Evolutionary conservation across 2,329 filamentous ascomycete genomes (phyloP).

Genomic region (Coniochaeta ligniaria): DNA sequence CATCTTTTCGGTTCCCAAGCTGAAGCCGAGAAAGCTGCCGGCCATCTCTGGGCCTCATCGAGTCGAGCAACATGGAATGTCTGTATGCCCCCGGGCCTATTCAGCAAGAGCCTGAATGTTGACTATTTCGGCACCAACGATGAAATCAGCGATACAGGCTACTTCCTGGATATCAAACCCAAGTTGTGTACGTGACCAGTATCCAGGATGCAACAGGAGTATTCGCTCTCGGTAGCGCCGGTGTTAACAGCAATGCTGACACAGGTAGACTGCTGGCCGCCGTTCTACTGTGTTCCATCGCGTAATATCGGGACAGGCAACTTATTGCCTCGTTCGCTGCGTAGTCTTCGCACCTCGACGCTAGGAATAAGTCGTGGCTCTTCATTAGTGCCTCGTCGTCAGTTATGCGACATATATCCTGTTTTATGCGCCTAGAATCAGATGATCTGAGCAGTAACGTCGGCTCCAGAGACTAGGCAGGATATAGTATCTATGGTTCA

Average conservation of each 20-base stretch:
- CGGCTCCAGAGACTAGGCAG: too few species aligned
- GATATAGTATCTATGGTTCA: too few species aligned
- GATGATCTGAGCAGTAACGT: background rate
- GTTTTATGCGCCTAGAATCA: background rate
- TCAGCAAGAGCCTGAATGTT: conserved; percentile 5
- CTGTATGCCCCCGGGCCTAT: too few species aligned
- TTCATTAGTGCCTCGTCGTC: background rate
- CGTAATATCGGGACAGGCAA: conserved; percentile 7
- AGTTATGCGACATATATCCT: background rate
- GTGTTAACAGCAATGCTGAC: conserved; percentile 10
- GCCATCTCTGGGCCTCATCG: conserved; percentile 8
- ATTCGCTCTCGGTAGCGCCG: conserved; percentile 10
- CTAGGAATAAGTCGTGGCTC: background rate
- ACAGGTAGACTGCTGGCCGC: conserved; percentile 11
- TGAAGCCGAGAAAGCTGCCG: conserved; percentile 6
- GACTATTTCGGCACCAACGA: conserved; percentile 9
- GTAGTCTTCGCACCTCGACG: background rate
- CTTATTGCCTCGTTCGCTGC: conserved; percentile 2
- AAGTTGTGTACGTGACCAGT: background rate
- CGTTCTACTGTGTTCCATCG: conserved; percentile 7
- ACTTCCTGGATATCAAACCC: conserved; percentile 3
- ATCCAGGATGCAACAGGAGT: conserved; percentile 4
- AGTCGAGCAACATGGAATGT: conserved; percentile 1
- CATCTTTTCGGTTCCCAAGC: conserved; percentile 5
- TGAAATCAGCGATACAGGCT: background rate